phyloP scores from a whole-genome alignment of 805 yeast species.

The Cyberlindnera xylosilytica region DNA sequence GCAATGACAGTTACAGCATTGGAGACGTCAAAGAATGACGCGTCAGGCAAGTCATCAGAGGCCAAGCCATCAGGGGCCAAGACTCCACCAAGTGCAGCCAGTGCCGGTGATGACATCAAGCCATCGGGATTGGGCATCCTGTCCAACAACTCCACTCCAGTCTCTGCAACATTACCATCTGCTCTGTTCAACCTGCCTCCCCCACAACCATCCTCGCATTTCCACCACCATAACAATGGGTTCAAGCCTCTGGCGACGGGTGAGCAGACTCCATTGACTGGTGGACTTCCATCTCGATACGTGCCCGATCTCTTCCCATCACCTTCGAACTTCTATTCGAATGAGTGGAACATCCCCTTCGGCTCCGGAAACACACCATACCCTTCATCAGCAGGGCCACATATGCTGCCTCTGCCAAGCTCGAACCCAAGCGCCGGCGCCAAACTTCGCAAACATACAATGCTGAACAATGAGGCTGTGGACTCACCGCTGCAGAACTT shows the following conservation, averaged over 20 bases:
- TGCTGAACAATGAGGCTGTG: conserved; percentile 10
- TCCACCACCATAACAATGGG: conserved; percentile 19
- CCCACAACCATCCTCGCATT: conserved; percentile 31
- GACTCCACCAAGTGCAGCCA: conserved; percentile 17
- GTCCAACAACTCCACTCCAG: conserved; percentile 28
- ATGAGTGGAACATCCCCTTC: conserved; percentile 52
- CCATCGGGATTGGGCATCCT: conserved; percentile 19
- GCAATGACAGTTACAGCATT: conserved; percentile 19
- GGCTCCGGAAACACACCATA: conserved; percentile 39
- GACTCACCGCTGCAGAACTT: conserved; percentile 21
- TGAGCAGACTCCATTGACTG: conserved; percentile 68
- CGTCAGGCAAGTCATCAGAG: conserved; percentile 6
- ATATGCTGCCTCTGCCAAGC: conserved; percentile 17
- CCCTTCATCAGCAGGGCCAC: conserved; percentile 29
- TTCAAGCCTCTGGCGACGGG: conserved; percentile 33
- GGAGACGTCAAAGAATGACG: conserved; percentile 8
- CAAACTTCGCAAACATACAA: conserved; percentile 11
- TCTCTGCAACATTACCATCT: conserved; percentile 32
- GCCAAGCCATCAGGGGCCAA: conserved; percentile 6
- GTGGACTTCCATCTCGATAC: conserved; percentile 68
- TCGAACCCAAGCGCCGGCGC: conserved; percentile 2
- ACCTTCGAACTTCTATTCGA: conserved; percentile 71
- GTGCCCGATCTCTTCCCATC: conserved; percentile 75
- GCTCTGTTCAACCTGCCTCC: conserved; percentile 32
- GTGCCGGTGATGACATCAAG: conserved; percentile 12